Evolutionary conservation across 2,329 filamentous ascomycete species (phyloP).

Genomic region (Nemania sp.): DNA sequence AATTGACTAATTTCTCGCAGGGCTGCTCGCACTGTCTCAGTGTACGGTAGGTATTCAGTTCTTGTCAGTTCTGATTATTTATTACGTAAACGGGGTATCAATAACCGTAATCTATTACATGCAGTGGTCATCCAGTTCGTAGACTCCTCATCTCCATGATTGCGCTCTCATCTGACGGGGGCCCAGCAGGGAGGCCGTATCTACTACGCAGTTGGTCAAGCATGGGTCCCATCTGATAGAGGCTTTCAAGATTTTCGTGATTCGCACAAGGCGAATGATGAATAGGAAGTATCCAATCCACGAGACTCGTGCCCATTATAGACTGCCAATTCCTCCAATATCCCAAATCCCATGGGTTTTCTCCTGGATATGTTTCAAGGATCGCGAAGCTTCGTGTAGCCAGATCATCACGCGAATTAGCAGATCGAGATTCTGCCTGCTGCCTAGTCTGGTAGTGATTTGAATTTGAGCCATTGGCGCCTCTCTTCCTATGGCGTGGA

Average conservation of each 20-base stretch:
- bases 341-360: slow-evolving; percentile 86
- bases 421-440: slow-evolving; percentile 14
- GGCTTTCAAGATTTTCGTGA: slow-evolving; percentile 66
- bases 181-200: slow-evolving; percentile 39
- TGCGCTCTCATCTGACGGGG: slow-evolving; percentile 28
- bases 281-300: slow-evolving; percentile 83
- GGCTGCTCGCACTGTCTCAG: no score
- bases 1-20: no score
- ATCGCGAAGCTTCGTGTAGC: slow-evolving; percentile 76
- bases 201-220: slow-evolving; percentile 59
- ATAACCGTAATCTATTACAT: slow-evolving; percentile 19
- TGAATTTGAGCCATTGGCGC: slow-evolving; percentile 2
- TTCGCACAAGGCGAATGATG: slow-evolving; percentile 72
- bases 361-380: slow-evolving; percentile 69
- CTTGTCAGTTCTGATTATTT: no score
- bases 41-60: no score
- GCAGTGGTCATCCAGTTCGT: slow-evolving; percentile 18
- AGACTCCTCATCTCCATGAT: slow-evolving; percentile 40
- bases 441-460: slow-evolving; percentile 20
- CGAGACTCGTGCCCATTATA: slow-evolving; percentile 72
- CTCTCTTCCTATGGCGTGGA: slow-evolving; percentile 2
- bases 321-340: slow-evolving; percentile 70
- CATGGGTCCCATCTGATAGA: slow-evolving; percentile 68
- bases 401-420: slow-evolving; percentile 45
- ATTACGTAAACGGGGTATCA: slow-evolving; percentile 33